A percentile compares a stretch with the other conserved stretches of the same genome.
These are phyloP conservation scores for Heteromeles arbutifolia DNA, from an alignment of 306 rosid species.

Conservation along the genomic window DNA sequence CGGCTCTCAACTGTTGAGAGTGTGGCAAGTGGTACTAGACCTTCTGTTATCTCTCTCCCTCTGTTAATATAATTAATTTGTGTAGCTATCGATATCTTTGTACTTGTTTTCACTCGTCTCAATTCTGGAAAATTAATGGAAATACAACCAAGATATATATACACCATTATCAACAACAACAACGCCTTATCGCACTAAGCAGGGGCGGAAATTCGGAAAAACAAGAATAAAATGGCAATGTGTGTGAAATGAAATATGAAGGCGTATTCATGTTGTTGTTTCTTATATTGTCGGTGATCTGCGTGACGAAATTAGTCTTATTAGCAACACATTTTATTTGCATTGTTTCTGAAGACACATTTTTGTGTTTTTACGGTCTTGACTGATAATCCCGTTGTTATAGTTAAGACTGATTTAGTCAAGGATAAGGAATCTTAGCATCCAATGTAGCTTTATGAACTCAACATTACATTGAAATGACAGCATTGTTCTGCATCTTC, in stretches of 20 bases:
- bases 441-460: background rate
- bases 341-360: background rate
- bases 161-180: background rate
- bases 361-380: background rate
- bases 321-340: background rate
- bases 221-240: too few relatives aligned
- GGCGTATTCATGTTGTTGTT: background rate
- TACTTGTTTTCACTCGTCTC: slow-evolving; percentile 18
- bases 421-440: background rate
- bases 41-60: background rate
- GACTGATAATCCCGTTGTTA: background rate
- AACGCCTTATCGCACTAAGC: too few relatives aligned
- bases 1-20: slow-evolving; percentile 39
- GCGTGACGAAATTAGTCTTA: background rate
- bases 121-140: background rate
- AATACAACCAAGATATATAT: background rate
- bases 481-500: slow-evolving; percentile 10
- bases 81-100: slow-evolving; percentile 7
- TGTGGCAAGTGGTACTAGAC: slow-evolving; percentile 64
- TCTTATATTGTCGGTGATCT: background rate
- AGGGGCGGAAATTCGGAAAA: background rate
- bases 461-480: slow-evolving; percentile 1
- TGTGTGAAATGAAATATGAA: background rate
- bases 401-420: too few relatives aligned
- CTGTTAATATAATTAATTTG: slow-evolving; percentile 3